These are phyloP conservation scores for Coix lacrymajobi DNA, from an alignment of 176 grass and related monocot genomes.

Conservation along the genomic window DNA sequence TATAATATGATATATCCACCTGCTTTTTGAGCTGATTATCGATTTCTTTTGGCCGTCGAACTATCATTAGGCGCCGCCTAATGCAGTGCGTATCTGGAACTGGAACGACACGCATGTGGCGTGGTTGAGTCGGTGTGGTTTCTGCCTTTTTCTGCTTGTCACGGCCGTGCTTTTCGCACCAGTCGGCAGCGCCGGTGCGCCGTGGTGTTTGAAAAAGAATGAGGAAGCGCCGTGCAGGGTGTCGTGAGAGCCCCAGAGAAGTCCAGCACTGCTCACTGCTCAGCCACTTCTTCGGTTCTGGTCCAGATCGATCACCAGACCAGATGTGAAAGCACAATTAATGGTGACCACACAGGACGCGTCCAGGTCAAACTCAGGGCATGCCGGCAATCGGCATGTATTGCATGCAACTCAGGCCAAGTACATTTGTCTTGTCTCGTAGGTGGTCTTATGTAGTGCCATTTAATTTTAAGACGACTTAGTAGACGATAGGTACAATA, in stretches of 20 bases:
- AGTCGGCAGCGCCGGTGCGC: neutral
- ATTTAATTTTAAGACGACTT: too few species aligned
- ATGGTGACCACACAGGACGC: neutral
- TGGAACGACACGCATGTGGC: neutral
- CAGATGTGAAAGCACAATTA: neutral
- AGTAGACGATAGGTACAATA: too few species aligned
- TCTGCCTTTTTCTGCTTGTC: neutral
- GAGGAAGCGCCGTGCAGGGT: too few species aligned
- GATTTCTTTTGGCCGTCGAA: neutral
- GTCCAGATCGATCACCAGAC: neutral
- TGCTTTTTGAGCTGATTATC: neutral
- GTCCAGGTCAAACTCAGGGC: neutral
- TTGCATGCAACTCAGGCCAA: too few species aligned
- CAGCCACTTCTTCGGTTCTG: neutral
- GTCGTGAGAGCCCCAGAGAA: neutral
- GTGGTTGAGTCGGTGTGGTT: neutral
- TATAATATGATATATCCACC: too few species aligned
- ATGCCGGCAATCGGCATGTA: too few species aligned
- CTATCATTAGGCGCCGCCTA: neutral
- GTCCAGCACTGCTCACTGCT: neutral
- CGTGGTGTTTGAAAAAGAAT: constrained; percentile 4
- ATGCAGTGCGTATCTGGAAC: neutral
- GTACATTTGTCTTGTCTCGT: too few species aligned
- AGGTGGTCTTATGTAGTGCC: too few species aligned
- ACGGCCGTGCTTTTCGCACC: neutral